These are phyloP conservation scores for Aphanomyces invadans DNA, from an alignment of 352 stramenopile species.

Conservation along the genomic window DNA sequence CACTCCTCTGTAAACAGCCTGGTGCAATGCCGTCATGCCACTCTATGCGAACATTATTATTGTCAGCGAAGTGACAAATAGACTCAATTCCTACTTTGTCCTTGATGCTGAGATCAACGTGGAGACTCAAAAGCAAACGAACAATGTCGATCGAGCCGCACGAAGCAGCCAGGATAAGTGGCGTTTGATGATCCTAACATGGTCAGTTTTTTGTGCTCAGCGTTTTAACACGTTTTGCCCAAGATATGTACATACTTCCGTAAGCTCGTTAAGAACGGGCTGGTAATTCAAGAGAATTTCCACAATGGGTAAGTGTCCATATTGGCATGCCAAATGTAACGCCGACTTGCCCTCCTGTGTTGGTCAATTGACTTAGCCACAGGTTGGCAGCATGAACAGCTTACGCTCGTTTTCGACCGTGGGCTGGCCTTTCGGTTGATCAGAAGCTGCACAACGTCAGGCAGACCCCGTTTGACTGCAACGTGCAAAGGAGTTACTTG, in stretches of 20 bases:
- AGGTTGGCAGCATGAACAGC: too few relatives aligned
- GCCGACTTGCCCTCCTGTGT: neutral
- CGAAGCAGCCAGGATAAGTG: neutral
- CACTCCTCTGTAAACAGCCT: neutral
- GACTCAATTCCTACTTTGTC: neutral
- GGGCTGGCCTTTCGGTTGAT: neutral
- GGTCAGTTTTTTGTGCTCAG: too few relatives aligned
- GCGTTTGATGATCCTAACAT: slow-evolving; percentile 2
- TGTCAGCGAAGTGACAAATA: too few relatives aligned
- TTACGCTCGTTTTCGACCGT: neutral
- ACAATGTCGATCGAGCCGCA: neutral
- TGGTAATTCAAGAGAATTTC: neutral
- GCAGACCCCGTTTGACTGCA: neutral
- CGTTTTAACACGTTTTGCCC: too few relatives aligned
- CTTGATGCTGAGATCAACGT: neutral
- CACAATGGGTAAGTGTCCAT: neutral
- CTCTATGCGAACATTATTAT: too few relatives aligned
- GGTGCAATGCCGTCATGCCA: neutral
- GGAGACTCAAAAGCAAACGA: neutral
- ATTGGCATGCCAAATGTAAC: neutral
- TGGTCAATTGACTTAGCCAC: too few relatives aligned
- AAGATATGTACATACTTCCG: neutral
- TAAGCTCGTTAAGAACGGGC: neutral
- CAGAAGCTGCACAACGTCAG: neutral
- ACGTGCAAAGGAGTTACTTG: neutral